Evolutionary conservation across 2,329 filamentous ascomycete genomes (phyloP).

Genomic region (Apiospora phragmitis): DNA sequence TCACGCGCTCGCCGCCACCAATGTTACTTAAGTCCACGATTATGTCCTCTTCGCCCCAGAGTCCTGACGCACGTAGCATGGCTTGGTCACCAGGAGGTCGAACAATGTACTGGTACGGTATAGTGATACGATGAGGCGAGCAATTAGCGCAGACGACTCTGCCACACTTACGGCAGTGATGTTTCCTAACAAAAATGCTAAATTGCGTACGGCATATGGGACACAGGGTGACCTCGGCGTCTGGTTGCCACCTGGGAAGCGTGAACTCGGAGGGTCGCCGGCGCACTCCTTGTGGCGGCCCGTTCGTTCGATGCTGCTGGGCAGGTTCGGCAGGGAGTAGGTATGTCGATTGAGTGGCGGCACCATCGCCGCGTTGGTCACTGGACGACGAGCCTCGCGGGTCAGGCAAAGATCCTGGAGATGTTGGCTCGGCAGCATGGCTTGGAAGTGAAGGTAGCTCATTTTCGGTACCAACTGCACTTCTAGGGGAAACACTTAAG

Average conservation of each 20-base stretch:
- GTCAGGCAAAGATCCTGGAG: neutral
- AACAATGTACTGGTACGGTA: constrained; percentile 91
- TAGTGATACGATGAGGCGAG: constrained; percentile 92
- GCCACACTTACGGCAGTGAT: constrained; percentile 95
- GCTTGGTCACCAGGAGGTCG: constrained; percentile 59
- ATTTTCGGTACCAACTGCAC: neutral
- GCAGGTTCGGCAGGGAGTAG: neutral
- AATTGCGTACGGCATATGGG: constrained; percentile 83
- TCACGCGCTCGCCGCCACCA: constrained; percentile 57
- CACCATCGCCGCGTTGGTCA: neutral
- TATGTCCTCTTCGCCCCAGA: constrained; percentile 41
- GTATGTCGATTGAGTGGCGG: neutral
- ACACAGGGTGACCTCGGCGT: constrained; percentile 78
- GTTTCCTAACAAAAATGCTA: constrained; percentile 82
- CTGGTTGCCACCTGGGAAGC: constrained; percentile 84
- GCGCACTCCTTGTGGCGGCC: neutral
- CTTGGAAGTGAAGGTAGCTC: neutral
- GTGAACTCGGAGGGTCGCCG: constrained; percentile 43
- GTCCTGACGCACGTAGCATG: constrained; percentile 30
- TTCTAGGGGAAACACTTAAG: neutral
- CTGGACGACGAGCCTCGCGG: neutral
- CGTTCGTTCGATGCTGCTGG: neutral
- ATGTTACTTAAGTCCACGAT: constrained; percentile 46
- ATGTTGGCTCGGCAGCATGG: neutral
- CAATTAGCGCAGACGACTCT: constrained; percentile 87